phyloP scores from a whole-genome alignment of 2,329 filamentous ascomycete species.

The Epichloe baconii region DNA sequence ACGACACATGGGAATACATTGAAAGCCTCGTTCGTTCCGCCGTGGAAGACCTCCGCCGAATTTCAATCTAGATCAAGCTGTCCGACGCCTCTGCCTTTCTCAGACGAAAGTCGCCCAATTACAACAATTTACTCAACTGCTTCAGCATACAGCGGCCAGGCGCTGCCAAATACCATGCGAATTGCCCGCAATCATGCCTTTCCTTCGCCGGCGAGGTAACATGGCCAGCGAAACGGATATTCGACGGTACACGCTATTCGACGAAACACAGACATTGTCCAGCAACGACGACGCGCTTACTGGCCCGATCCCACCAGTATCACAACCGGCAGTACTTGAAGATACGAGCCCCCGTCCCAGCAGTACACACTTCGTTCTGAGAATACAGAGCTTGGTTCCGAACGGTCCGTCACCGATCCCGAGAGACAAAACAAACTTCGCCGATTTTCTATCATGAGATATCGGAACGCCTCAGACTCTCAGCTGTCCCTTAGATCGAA shows the following conservation, averaged over 20 bases:
- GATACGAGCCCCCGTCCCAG: conserved; percentile 8
- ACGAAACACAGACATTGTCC: conserved; percentile 16
- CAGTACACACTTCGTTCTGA: conserved; percentile 14
- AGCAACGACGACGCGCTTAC: conserved; percentile 11
- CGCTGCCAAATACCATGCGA: conserved; percentile 24
- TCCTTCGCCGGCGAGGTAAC: conserved; percentile 48
- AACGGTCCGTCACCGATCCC: conserved; percentile 21
- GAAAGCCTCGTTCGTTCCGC: background rate
- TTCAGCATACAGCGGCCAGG: background rate
- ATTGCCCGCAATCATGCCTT: conserved; percentile 37
- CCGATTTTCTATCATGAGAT: conserved; percentile 61
- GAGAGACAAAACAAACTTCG: conserved; percentile 32
- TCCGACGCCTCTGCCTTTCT: background rate
- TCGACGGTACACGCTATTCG: conserved; percentile 35
- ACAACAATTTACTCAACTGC: background rate
- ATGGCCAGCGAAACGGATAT: conserved; percentile 47
- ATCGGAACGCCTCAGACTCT: conserved; percentile 86
- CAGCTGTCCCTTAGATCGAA: conserved; percentile 69
- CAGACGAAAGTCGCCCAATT: background rate
- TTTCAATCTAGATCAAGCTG: background rate
- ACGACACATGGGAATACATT: background rate
- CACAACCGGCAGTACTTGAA: conserved; percentile 4
- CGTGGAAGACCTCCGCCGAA: background rate
- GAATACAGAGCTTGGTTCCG: conserved; percentile 31
- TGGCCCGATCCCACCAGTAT: conserved; percentile 6